Percentiles rank a stretch among this genome's conserved stretches.
phyloP scores from a whole-genome alignment of 768 basidiomycete genomes.

The Termitomyces sp. region DNA sequence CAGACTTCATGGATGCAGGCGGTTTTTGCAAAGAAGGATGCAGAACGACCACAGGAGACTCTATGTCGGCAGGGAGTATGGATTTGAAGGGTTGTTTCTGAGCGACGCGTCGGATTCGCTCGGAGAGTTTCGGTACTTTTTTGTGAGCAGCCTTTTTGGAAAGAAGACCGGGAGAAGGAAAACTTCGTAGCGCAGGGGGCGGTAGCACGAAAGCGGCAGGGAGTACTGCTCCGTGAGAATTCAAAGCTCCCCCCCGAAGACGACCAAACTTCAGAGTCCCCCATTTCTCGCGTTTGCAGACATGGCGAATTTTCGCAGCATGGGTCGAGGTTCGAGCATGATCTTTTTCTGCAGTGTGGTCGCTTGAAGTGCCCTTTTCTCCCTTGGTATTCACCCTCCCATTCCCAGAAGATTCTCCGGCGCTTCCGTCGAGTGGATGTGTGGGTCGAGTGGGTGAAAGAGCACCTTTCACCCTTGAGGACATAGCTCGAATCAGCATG shows the following conservation, averaged over 20 bases:
- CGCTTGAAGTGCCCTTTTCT: not conserved
- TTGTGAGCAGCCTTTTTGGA: not conserved
- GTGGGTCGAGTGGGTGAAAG: not conserved
- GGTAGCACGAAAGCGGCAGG: conserved; percentile 5
- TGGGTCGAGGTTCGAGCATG: not conserved
- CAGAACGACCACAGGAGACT: not conserved
- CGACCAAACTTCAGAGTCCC: not conserved
- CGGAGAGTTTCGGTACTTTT: too few relatives aligned
- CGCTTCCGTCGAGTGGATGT: not conserved
- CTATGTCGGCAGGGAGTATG: not conserved
- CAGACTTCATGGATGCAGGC: not conserved
- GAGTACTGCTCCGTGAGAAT: not conserved
- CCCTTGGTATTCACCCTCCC: not conserved
- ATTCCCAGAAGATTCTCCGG: not conserved
- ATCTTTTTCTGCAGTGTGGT: not conserved
- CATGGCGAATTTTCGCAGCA: not conserved
- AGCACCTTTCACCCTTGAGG: conserved; percentile 1
- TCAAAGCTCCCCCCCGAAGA: too few relatives aligned
- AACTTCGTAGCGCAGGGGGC: not conserved
- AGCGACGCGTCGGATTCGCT: not conserved
- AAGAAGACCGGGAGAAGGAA: not conserved
- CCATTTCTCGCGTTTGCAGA: not conserved
- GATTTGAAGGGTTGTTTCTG: not conserved
- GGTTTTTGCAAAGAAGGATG: not conserved
- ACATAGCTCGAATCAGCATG: conserved; percentile 12